A percentile compares a stretch with the other conserved stretches of the same genome.
Evolutionary conservation across 495 filamentous ascomycete species (phyloP).

Genomic region (Trichoderma reesei): DNA sequence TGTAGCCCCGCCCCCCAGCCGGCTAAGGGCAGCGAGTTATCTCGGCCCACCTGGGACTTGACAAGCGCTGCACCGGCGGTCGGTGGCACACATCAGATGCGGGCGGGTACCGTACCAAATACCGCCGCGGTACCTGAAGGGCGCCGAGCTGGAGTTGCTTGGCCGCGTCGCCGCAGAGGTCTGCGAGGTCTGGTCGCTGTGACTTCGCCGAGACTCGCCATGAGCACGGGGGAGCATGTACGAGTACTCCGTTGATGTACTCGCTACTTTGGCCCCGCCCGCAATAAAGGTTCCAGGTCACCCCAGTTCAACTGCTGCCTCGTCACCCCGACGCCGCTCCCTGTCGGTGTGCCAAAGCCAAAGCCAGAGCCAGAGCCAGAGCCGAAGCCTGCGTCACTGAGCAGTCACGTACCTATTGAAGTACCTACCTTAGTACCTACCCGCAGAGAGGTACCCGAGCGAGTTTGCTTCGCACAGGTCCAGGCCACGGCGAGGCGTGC

Average conservation of each 20-base stretch:
- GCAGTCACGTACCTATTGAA: slow-evolving; percentile 3
- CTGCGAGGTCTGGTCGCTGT: neutral
- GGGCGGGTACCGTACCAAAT: slow-evolving; percentile 4
- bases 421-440: too few relatives aligned
- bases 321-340: neutral
- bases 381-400: slow-evolving; percentile 2
- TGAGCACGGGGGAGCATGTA: too few relatives aligned
- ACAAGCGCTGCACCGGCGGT: neutral
- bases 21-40: too few relatives aligned
- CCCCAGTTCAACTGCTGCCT: neutral
- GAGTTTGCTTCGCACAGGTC: too few relatives aligned
- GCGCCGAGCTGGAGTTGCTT: neutral
- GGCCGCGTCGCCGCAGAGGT: too few relatives aligned
- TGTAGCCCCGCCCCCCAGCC: too few relatives aligned
- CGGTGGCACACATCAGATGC: neutral
- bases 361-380: neutral
- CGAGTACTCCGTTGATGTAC: too few relatives aligned
- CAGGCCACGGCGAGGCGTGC: too few relatives aligned
- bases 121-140: neutral
- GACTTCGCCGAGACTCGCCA: neutral
- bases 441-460: too few relatives aligned
- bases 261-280: too few relatives aligned
- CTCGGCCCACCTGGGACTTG: neutral
- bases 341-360: neutral
- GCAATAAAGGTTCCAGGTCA: too few relatives aligned